Percentiles rank a stretch among this genome's conserved stretches.
Conservation (phyloP, 2,329 filamentous ascomycete species). For the Hymenoscyphus scutula region DNA sequence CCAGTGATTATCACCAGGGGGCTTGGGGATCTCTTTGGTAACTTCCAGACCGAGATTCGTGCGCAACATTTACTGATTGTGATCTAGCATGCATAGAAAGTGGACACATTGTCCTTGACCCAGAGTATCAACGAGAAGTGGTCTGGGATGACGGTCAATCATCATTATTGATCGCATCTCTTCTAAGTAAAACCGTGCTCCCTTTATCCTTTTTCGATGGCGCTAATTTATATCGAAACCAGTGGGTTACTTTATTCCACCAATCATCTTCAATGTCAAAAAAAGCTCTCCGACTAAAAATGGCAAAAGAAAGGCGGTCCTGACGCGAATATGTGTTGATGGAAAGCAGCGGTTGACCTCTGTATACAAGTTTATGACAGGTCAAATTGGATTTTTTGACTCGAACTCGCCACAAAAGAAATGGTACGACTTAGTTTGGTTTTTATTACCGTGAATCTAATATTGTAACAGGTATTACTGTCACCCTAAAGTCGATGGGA, state of each 20-base stretch:
- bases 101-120: constrained; percentile 42
- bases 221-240: background rate
- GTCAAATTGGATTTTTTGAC: constrained; percentile 44
- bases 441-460: background rate
- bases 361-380: constrained; percentile 44
- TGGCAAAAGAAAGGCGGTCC: constrained; percentile 20
- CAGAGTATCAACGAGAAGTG: constrained; percentile 47
- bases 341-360: constrained; percentile 49
- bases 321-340: constrained; percentile 43
- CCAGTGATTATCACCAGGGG: constrained; percentile 18
- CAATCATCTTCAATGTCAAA: constrained; percentile 45
- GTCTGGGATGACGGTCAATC: constrained; percentile 43
- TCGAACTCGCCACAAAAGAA: constrained; percentile 38
- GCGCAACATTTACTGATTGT: too few relatives aligned
- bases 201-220: background rate
- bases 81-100: constrained; percentile 31
- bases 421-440: constrained; percentile 36
- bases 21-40: too few relatives aligned
- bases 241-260: constrained; percentile 43
- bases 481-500: constrained; percentile 30
- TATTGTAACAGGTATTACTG: constrained; percentile 31
- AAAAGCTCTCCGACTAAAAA: constrained; percentile 18
- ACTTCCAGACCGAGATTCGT: too few relatives aligned
- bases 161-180: constrained; percentile 33
- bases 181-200: constrained; percentile 28